Evolutionary conservation across 1,139 yeast genomes (phyloP), one percentile per base, ranked within the genome.

Genomic region (Geotrichum fermentans): DNA sequence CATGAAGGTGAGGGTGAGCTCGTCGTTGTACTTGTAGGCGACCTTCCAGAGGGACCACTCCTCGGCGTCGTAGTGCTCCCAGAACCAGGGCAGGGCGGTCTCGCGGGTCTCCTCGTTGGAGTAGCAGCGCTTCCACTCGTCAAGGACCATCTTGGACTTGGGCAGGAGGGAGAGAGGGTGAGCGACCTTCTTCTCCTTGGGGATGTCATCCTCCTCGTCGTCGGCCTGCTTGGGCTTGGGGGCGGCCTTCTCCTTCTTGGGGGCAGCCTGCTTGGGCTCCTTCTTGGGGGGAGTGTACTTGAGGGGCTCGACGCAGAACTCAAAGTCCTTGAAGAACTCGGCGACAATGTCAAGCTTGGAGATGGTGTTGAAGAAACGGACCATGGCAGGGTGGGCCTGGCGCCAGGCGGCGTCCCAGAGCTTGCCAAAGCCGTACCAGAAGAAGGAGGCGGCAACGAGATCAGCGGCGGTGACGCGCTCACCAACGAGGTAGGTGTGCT

Each of bases 41-140:
- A 90, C 95, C 78, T 79, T 87, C 89, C 89, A 92, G 65, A 92
- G 73, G 54, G 97, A 90, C 88, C 90, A 92, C 73, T 92, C 97
- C 61, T 82, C 79, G 59, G 94, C 81, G 75, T 90, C 82, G 79
- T 79, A 90, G 76, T 86, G 82, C 71, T 85, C 84, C 96, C 97
- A 92, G 90, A 92, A 92, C 92, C 94, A 92, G 69, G 97, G 97
- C 61, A 92, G 78, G 60, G 97, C 97, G 60, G 72, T 80, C 69
- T 82, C 84, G 76, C 97, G 88, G 66, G 97, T 90, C 67, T 92
- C 97, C 73, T 89, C 94, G 80, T 92, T 92, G 59, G 97, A 90
- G 83, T 92, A 92, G 60, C 73, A 73, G 77, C 97, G 85, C 84
- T 92, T 92, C 96, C 97, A 90, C 72, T 88, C 95, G 67, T 92